Evolutionary conservation across 2,329 filamentous ascomycete genomes (phyloP), one percentile per base, ranked within the genome.

Genomic region (Diaporthe aspalathi): DNA sequence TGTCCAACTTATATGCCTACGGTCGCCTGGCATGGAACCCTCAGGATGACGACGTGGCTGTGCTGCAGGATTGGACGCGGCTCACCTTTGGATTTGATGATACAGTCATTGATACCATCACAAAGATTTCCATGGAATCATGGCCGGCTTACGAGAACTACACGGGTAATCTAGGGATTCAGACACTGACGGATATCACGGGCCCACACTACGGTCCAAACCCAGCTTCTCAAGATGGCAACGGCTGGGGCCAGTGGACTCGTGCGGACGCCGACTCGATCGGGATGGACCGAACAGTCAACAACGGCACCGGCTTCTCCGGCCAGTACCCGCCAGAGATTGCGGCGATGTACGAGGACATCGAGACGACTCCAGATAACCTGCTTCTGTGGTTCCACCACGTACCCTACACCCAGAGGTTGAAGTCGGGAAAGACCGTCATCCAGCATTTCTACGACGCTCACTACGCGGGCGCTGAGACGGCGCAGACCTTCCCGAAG

Each of bases 331-430:
- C 91, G 0, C 74, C 84, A 0, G 88, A 91, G 72, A 79, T 93
- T 0, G 87, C 88, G 0, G 78, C 81, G 3, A 79, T 82, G 75
- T 93, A 86, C 76, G 91, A 93, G 74, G 80, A 86, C 53, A 81
- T 89, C 22, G 84, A 87, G 17, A 90, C 88, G 0, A 93, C 91
- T 0, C 91, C 91, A 0, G 91, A 93, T 72, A 83, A 93, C 27
- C 81, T 93, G 1, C 79, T 93, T 2, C 82, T 93, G 2, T 94
- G 91, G 91, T 93, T 93, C 80, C 92, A 93, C 78, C 92, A 94
- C 76, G 90, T 93, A 0, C 86, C 87, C 4, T 94, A 92, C 77
- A 92, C 89, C 0, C 87, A 92, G 49, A 79, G 78, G 8, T 84
- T 93, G 1, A 84, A 89, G 12, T 89, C 86, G 0, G 89, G 90